phyloP scores from a whole-genome alignment of 306 rosid species.

The Medicago lupulina region DNA sequence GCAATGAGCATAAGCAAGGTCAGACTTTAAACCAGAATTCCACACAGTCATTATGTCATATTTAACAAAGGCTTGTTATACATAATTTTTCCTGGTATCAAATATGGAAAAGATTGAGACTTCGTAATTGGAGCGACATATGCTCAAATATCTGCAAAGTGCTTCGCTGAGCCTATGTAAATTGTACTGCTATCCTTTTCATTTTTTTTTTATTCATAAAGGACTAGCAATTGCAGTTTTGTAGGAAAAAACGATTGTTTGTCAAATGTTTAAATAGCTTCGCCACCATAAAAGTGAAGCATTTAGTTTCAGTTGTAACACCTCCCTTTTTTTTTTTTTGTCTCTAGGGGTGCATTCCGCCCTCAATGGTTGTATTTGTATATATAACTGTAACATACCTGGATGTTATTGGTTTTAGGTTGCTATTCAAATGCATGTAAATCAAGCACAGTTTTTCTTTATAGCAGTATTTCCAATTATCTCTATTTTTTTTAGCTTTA shows the following conservation, averaged over 20 bases:
- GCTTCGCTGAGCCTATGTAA: conserved; percentile 34
- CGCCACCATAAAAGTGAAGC: conserved; percentile 13
- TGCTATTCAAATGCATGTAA: conserved; percentile 20
- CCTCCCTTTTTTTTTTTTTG: neutral
- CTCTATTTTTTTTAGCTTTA: no score
- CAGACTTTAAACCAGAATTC: conserved; percentile 27
- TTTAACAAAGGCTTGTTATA: conserved; percentile 36
- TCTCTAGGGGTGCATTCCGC: neutral
- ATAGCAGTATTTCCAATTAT: no score
- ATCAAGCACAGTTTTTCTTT: neutral
- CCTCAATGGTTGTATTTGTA: conserved; percentile 4
- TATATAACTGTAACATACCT: conserved; percentile 14
- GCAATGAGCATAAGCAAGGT: conserved; percentile 39
- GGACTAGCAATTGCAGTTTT: conserved; percentile 41
- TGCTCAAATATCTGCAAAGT: conserved; percentile 35
- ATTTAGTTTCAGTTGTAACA: conserved; percentile 11
- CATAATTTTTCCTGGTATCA: conserved; percentile 30
- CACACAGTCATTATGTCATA: conserved; percentile 16
- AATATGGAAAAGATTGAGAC: conserved; percentile 31
- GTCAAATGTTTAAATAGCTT: conserved; percentile 29
- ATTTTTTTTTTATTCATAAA: conserved; percentile 21
- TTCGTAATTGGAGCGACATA: conserved; percentile 9
- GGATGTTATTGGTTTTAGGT: conserved; percentile 13
- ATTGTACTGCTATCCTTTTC: conserved; percentile 37
- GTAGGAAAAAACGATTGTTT: conserved; percentile 36